Conservation (phyloP, 139 green algal species). For the Micractinium conductrix region DNA sequence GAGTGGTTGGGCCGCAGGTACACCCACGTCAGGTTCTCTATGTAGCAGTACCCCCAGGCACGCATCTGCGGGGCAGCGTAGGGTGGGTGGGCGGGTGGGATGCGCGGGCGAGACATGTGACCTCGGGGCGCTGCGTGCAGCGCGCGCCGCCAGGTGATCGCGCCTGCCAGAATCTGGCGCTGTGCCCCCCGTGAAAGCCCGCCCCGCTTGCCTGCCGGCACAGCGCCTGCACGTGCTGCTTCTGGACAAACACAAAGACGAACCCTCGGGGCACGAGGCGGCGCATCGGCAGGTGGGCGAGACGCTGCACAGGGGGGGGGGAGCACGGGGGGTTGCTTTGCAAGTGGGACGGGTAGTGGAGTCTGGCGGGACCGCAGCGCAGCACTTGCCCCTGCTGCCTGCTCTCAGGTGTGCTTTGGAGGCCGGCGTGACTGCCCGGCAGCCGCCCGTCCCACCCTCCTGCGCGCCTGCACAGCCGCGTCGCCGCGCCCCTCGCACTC, state of each 20-base stretch:
- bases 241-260: constrained; percentile 88
- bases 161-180: too few species aligned
- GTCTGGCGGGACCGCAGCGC: too few species aligned
- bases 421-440: too few species aligned
- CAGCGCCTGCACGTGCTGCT: constrained; percentile 65
- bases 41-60: constrained; percentile 77
- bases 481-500: constrained; percentile 43
- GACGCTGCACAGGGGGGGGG: constrained; percentile 4
- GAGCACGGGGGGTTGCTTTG: too few species aligned
- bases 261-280: constrained; percentile 83
- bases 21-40: constrained; percentile 97
- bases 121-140: too few species aligned
- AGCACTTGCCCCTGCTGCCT: too few species aligned
- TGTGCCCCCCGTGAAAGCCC: too few species aligned
- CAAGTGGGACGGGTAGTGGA: too few species aligned
- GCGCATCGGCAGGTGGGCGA: constrained; percentile 68
- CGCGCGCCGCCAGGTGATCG: too few species aligned
- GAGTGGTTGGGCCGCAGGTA: constrained; percentile 74
- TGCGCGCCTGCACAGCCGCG: constrained; percentile 11
- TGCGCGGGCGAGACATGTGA: too few species aligned
- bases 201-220: constrained; percentile 30
- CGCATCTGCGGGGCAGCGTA: constrained; percentile 46
- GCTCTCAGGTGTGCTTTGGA: too few species aligned
- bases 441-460: background rate
- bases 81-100: too few species aligned